Conservation (phyloP, 495 filamentous ascomycete species). For the Daldinia decipiens region DNA sequence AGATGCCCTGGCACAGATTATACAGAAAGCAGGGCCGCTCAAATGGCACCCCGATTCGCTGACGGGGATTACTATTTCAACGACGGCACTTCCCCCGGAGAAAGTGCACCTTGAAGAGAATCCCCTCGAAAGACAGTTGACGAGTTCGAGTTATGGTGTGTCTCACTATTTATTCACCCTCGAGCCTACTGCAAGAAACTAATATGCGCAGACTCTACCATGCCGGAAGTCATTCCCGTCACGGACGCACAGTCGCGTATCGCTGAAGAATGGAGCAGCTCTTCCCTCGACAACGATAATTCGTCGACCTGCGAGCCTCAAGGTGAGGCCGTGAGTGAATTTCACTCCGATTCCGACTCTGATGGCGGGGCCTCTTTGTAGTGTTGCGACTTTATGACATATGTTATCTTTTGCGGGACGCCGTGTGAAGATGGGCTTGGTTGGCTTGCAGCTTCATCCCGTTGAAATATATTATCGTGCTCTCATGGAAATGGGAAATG, state of each 20-base stretch:
- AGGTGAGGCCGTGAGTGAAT: neutral
- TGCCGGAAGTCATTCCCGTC: neutral
- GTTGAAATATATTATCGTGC: neutral
- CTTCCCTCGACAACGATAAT: neutral
- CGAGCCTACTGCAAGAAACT: neutral
- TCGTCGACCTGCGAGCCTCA: neutral
- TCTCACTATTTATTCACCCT: slow-evolving; percentile 3
- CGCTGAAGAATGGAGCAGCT: slow-evolving; percentile 6
- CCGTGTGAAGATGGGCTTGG: neutral
- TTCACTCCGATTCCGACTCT: slow-evolving; percentile 13
- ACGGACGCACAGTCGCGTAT: neutral
- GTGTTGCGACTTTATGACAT: neutral
- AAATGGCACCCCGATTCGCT: slow-evolving; percentile 33
- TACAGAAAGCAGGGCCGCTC: slow-evolving; percentile 4
- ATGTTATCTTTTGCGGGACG: neutral
- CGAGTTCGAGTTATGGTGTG: slow-evolving; percentile 5
- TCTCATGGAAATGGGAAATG: neutral
- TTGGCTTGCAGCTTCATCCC: neutral
- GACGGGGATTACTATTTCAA: slow-evolving; percentile 27
- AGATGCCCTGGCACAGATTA: slow-evolving; percentile 35
- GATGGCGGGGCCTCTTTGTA: slow-evolving; percentile 5
- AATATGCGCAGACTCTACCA: slow-evolving; percentile 4
- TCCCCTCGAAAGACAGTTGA: neutral
- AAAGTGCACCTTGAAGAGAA: neutral
- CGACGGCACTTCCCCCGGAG: neutral